A percentile compares a stretch with the other conserved stretches of the same genome.
Evolutionary conservation across 176 grass and related monocot genomes (phyloP).

Genomic region (Oropetium thomaeum): DNA sequence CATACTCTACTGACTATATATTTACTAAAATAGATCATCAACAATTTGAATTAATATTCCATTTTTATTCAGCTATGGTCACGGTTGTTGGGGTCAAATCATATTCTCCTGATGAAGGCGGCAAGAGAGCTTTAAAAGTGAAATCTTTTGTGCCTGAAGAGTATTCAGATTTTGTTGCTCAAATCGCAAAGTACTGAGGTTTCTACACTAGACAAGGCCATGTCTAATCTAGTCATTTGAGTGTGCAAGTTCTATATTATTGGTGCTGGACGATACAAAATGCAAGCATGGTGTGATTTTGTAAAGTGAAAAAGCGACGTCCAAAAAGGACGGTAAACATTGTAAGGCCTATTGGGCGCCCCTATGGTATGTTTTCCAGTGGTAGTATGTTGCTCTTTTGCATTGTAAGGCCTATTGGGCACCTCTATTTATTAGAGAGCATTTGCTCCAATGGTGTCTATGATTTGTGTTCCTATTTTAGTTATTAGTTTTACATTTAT

Average conservation of each 20-base stretch:
- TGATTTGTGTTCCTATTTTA: neutral
- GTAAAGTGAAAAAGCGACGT: neutral
- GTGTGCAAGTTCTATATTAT: neutral
- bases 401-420: neutral
- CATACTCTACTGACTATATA: neutral
- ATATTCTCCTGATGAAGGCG: slow-evolving; percentile 49
- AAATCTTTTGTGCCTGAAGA: slow-evolving; percentile 70
- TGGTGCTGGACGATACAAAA: neutral
- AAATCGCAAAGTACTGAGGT: slow-evolving; percentile 24
- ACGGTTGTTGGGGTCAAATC: slow-evolving; percentile 68
- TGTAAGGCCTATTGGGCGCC: neutral
- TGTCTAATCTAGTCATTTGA: neutral
- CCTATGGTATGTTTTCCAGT: neutral
- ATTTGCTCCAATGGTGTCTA: neutral
- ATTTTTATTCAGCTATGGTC: slow-evolving; percentile 49
- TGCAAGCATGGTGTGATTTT: neutral
- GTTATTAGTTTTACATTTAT: too few relatives aligned
- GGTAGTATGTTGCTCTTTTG: neutral
- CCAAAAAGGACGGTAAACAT: too few relatives aligned
- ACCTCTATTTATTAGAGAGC: neutral
- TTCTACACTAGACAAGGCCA: neutral
- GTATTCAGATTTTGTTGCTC: slow-evolving; percentile 46
- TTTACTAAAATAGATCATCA: neutral
- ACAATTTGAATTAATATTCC: slow-evolving; percentile 17
- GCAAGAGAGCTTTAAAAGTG: slow-evolving; percentile 48